Conservation (phyloP, 148 eudicot species). For the Nyssa sinensis region DNA sequence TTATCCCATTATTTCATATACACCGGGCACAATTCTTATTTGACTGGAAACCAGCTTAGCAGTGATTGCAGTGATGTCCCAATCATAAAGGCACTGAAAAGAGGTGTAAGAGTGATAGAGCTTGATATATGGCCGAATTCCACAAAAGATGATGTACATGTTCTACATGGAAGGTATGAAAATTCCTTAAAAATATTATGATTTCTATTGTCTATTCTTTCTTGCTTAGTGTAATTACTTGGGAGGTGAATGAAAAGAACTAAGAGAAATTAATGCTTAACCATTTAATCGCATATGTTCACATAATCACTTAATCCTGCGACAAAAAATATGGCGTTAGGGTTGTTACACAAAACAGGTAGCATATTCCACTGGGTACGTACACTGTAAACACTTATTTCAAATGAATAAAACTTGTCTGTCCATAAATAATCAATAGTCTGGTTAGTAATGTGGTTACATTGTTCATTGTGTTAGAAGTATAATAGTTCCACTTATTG, state of each 20-base stretch:
- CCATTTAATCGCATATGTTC: no score
- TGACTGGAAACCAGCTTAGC: constrained; percentile 83
- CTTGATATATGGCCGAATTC: constrained; percentile 89
- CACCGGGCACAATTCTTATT: constrained; percentile 86
- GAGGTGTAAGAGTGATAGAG: constrained; percentile 87
- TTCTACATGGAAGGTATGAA: constrained; percentile 72
- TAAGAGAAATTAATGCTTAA: no score
- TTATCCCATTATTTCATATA: constrained; percentile 85
- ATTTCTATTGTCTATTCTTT: no score
- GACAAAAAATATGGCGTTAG: no score
- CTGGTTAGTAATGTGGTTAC: no score
- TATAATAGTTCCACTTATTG: no score
- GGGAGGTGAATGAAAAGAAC: no score
- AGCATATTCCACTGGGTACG: background rate
- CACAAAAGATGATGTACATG: constrained; percentile 55
- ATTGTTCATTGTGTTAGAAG: no score
- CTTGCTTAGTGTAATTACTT: background rate
- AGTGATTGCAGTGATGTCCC: constrained; percentile 84
- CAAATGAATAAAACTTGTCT: no score
- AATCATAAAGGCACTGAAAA: constrained; percentile 60
- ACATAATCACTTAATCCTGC: no score
- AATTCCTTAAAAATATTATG: background rate
- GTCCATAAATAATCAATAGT: no score
- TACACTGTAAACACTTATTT: no score
- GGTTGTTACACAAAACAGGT: background rate